Base-by-base conservation (phyloP, 1,284 basidiomycete genomes). In the Agaricales sp. region DNA sequence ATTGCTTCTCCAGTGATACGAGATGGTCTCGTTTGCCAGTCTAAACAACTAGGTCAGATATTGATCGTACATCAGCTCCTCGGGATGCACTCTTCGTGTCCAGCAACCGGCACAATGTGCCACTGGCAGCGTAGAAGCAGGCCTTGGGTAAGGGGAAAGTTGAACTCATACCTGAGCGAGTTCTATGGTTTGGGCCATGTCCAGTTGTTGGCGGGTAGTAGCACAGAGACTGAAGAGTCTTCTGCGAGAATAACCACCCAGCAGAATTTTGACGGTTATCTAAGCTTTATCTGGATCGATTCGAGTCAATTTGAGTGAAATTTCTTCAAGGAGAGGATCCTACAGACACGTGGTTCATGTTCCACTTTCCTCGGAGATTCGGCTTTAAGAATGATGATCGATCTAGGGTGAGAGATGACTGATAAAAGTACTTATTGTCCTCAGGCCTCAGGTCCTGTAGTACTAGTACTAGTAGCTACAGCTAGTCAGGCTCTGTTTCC, bases 11-110 rank as follows among this genome's bases (percentile, higher is more conserved):
- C 51, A 98, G 71, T 41, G 75, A 73, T 60, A 79, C 86, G 49
- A 98, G 71, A 60, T 85, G 75, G 69, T 98, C 95, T 62, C 94
- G 81, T 68, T 98, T 98, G 59, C 79, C 85, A 24, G 95, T 98
- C 88, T 93, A 63, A 12, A 48, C 47, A 51, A 2, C 21, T 26
- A 39, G 23, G 30, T 41, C 39, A 41, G 39, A 41, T 41, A 8
- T 8, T 41, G n/a, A 41, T n/a, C 16, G 8, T 41, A 43, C 48
- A 49, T 55, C 49, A 52, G 43, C 6, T n/a, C n/a, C n/a, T n/a
- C n/a, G n/a, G n/a, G n/a, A n/a, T n/a, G n/a, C n/a, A n/a, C n/a
- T n/a, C n/a, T n/a, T n/a, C n/a, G n/a, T n/a, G n/a, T n/a, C n/a
- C n/a, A n/a, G n/a, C n/a, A n/a, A n/a, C n/a, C n/a, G n/a, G n/a